phyloP scores from a whole-genome alignment of 305 asterid species.

The Fraxinus nigra region DNA sequence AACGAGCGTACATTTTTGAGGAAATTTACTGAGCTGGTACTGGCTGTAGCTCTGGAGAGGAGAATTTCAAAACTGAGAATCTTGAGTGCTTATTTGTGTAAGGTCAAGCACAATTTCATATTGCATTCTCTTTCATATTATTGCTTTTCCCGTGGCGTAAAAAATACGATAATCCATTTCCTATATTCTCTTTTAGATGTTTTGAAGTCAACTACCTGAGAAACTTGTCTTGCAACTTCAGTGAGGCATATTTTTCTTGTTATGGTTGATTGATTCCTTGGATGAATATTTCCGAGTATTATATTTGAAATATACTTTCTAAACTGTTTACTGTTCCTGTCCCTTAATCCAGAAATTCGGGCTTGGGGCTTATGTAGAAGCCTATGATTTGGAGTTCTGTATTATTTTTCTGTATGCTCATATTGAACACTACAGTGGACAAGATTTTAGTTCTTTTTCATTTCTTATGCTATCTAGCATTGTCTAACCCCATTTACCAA shows the following conservation, averaged over 20 bases:
- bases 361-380: not conserved
- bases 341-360: not conserved
- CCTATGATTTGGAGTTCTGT: not conserved
- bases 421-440: not conserved
- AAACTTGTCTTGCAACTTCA: not conserved
- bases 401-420: not conserved
- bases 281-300: not conserved
- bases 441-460: not conserved
- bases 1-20: slow-evolving; percentile 35
- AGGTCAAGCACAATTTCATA: slow-evolving; percentile 25
- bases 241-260: not conserved
- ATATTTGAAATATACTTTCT: not conserved
- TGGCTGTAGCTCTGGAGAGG: slow-evolving; percentile 36
- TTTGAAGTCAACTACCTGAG: not conserved
- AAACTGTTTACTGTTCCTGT: not conserved
- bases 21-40: slow-evolving; percentile 34
- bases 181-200: not conserved
- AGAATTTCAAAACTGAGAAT: slow-evolving; percentile 32
- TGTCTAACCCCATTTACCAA: not conserved
- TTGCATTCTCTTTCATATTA: not conserved
- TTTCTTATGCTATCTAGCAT: not conserved
- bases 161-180: not conserved
- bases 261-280: not conserved
- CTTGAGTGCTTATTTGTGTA: slow-evolving; percentile 34
- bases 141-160: not conserved